Evolutionary conservation across 2,329 filamentous ascomycete genomes (phyloP).

Genomic region (Aspergillus arachidicola): DNA sequence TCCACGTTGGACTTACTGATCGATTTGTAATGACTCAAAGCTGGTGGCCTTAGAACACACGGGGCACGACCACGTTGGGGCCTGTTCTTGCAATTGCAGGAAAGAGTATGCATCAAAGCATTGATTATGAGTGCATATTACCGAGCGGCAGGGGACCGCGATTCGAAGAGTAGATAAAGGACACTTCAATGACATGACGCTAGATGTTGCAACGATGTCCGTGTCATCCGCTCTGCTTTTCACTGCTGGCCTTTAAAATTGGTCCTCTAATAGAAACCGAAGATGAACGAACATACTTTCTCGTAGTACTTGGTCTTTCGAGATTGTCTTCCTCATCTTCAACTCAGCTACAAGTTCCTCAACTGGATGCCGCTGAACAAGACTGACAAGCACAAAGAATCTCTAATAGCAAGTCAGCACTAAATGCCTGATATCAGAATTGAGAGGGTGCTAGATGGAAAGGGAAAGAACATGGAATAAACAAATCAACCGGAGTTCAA

Average conservation of each 20-base stretch:
- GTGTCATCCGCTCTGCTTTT: conserved; percentile 78
- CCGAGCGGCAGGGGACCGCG: conserved; percentile 74
- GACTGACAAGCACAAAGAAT: conserved; percentile 71
- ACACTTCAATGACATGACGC: conserved; percentile 87
- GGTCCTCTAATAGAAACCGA: conserved; percentile 6
- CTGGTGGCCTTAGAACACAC: conserved; percentile 83
- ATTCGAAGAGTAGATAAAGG: conserved; percentile 86
- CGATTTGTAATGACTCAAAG: conserved; percentile 81
- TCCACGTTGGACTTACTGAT: conserved; percentile 66
- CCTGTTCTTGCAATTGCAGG: conserved; percentile 91
- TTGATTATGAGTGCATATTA: conserved; percentile 82
- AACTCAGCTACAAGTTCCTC: conserved; percentile 71
- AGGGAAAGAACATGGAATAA: not conserved
- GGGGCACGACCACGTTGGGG: conserved; percentile 94
- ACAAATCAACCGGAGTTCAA: not conserved
- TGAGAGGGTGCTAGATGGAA: conserved; percentile 2
- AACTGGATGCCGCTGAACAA: conserved; percentile 74
- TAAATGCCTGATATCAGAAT: not conserved
- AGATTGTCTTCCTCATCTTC: conserved; percentile 69
- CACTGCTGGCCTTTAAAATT: conserved; percentile 58
- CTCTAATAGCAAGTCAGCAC: conserved; percentile 53
- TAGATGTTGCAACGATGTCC: conserved; percentile 86
- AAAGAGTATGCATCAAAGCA: conserved; percentile 95
- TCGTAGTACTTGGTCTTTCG: conserved; percentile 76
- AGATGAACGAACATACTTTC: conserved; percentile 62